Conservation (phyloP, 176 grass and related monocot genomes). For the Saccharum spontaneum region DNA sequence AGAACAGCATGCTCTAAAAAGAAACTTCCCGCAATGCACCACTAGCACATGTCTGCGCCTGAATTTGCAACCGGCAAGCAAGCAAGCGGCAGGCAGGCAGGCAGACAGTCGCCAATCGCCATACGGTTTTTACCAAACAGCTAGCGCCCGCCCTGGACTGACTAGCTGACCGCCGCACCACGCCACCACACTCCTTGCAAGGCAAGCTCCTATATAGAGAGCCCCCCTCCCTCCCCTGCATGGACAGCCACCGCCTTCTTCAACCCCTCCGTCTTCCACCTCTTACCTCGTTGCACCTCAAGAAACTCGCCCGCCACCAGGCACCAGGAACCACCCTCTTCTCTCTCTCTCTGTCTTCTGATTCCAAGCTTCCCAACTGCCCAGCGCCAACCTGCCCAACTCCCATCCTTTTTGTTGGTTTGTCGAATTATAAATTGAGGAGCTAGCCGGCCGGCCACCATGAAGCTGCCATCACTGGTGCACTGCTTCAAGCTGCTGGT, state of each 20-base stretch:
- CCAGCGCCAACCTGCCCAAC: slow-evolving; percentile 51
- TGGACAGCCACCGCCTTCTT: slow-evolving; percentile 52
- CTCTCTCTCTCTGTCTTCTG: background rate
- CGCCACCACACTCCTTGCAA: background rate
- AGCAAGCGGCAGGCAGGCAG: background rate
- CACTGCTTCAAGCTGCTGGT: slow-evolving; percentile 66
- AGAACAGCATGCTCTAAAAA: slow-evolving; percentile 31
- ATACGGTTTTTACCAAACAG: slow-evolving; percentile 46
- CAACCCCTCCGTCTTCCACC: slow-evolving; percentile 27
- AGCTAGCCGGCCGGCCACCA: slow-evolving; percentile 16
- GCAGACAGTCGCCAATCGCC: slow-evolving; percentile 59
- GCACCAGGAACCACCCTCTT: background rate
- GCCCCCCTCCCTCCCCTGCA: slow-evolving; percentile 15
- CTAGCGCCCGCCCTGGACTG: background rate
- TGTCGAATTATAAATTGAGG: background rate
- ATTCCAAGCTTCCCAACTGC: slow-evolving; percentile 27
- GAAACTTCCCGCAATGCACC: slow-evolving; percentile 32
- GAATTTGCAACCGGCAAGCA: slow-evolving; percentile 36
- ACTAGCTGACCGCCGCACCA: slow-evolving; percentile 63
- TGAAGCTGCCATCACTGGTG: slow-evolving; percentile 39
- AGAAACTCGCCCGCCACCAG: background rate
- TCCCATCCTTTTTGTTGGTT: slow-evolving; percentile 14
- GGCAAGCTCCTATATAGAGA: slow-evolving; percentile 21
- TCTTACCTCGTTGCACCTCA: slow-evolving; percentile 16
- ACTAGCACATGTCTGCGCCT: slow-evolving; percentile 43